Conservation (phyloP, 768 basidiomycete genomes). For the Podaxis carcinomalis region DNA sequence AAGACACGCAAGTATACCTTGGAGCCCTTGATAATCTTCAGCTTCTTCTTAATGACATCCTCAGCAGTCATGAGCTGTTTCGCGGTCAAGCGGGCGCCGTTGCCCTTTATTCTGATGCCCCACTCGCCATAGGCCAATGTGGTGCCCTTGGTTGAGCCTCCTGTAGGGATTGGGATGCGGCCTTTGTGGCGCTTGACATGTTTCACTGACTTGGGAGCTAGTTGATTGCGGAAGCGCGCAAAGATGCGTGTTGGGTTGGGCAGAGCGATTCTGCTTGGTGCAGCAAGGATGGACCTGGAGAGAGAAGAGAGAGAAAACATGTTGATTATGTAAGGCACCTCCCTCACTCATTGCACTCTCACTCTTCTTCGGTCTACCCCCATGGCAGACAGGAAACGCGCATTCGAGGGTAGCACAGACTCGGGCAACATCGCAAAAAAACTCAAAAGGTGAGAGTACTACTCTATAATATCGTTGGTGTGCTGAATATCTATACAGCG, state of each 20-base stretch:
- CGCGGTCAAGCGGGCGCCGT: slow-evolving; percentile 77
- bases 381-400: slow-evolving; percentile 69
- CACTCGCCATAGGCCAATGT: slow-evolving; percentile 89
- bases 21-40: slow-evolving; percentile 85
- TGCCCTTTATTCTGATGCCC: slow-evolving; percentile 84
- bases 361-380: neutral
- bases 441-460: slow-evolving; percentile 51
- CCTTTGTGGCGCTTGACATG: slow-evolving; percentile 91
- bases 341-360: neutral
- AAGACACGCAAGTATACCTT: slow-evolving; percentile 89
- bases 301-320: slow-evolving; percentile 44
- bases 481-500: slow-evolving; percentile 36
- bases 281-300: slow-evolving; percentile 23
- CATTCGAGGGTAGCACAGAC: slow-evolving; percentile 46
- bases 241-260: slow-evolving; percentile 31
- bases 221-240: slow-evolving; percentile 49
- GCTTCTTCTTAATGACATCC: slow-evolving; percentile 83
- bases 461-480: slow-evolving; percentile 17
- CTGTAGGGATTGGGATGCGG: slow-evolving; percentile 75
- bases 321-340: slow-evolving; percentile 20
- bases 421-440: slow-evolving; percentile 52
- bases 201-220: slow-evolving; percentile 82
- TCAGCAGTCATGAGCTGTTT: slow-evolving; percentile 88
- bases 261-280: slow-evolving; percentile 19
- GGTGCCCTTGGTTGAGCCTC: slow-evolving; percentile 91